Percentiles rank a stretch among this genome's conserved stretches.
Evolutionary conservation across 306 rosid genomes (phyloP).

Genomic region (Corylus avellana): DNA sequence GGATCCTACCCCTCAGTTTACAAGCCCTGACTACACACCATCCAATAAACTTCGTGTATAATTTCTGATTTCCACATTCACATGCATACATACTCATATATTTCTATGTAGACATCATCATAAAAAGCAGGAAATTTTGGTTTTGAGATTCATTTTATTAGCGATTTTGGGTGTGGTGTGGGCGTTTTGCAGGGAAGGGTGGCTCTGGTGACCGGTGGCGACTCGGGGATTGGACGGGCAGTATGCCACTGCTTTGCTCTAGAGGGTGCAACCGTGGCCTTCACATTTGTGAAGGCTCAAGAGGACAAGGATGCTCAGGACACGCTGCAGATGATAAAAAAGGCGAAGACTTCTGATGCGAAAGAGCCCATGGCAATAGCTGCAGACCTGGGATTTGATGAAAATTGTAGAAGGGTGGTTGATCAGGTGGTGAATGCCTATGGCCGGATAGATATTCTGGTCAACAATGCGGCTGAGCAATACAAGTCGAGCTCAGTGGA

Average conservation of each 20-base stretch:
- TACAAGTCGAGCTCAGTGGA: conserved; percentile 47
- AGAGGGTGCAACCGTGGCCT: conserved; percentile 81
- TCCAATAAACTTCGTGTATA: conserved; percentile 67
- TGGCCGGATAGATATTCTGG: conserved; percentile 61
- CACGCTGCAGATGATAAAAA: conserved; percentile 50
- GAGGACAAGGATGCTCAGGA: conserved; percentile 78
- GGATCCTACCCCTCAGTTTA: conserved; percentile 78
- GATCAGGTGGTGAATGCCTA: conserved; percentile 53
- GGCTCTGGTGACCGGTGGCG: conserved; percentile 77
- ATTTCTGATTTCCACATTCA: background rate
- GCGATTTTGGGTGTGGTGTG: too few species aligned
- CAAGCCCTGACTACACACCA: conserved; percentile 58
- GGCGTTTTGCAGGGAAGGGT: conserved; percentile 60
- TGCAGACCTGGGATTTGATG: conserved; percentile 72
- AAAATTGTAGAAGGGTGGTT: conserved; percentile 64
- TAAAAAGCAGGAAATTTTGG: too few species aligned
- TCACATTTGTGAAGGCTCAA: conserved; percentile 67
- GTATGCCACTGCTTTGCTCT: conserved; percentile 65
- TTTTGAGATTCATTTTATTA: too few species aligned
- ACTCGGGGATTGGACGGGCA: conserved; percentile 78
- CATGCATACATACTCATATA: background rate
- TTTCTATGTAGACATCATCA: too few species aligned
- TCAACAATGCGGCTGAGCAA: conserved; percentile 83
- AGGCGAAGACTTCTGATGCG: conserved; percentile 49
- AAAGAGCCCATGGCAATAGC: conserved; percentile 69